Conservation (phyloP, 164 flowering plant species). For the Pachysandra terminalis region DNA sequence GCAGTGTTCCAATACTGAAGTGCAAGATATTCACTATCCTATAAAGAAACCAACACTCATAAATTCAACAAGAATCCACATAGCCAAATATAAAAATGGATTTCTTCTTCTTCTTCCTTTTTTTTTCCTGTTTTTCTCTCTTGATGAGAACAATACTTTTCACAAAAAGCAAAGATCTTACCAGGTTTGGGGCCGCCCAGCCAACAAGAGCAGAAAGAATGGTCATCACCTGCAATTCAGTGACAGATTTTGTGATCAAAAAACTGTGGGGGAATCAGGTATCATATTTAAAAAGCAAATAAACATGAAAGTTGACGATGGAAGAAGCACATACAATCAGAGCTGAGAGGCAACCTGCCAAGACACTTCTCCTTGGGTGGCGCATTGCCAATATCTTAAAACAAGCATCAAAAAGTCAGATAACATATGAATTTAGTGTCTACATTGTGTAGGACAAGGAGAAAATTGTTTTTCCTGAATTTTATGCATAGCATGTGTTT, state of each 20-base stretch:
- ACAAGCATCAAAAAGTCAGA: conserved; percentile 22
- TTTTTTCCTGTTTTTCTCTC: too few species aligned
- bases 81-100: too few species aligned
- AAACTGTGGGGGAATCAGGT: not conserved
- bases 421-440: not conserved
- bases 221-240: conserved; percentile 76
- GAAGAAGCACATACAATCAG: conserved; percentile 45
- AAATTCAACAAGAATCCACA: too few species aligned
- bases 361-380: conserved; percentile 85
- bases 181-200: conserved; percentile 98
- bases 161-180: conserved; percentile 22
- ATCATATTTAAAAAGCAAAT: conserved; percentile 8
- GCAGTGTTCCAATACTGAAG: too few species aligned
- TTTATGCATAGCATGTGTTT: not conserved
- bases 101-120: too few species aligned
- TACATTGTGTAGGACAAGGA: not conserved
- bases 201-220: conserved; percentile 85
- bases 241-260: conserved; percentile 2
- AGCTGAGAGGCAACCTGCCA: conserved; percentile 84
- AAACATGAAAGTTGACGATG: not conserved
- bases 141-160: not conserved
- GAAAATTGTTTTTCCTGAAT: not conserved
- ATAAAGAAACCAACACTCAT: too few species aligned
- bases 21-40: too few species aligned
- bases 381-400: conserved; percentile 97